A percentile compares a stretch with the other conserved stretches of the same genome.
phyloP scores from a whole-genome alignment of 371 early-diverging fungal species.

The Entomophthora muscae region DNA sequence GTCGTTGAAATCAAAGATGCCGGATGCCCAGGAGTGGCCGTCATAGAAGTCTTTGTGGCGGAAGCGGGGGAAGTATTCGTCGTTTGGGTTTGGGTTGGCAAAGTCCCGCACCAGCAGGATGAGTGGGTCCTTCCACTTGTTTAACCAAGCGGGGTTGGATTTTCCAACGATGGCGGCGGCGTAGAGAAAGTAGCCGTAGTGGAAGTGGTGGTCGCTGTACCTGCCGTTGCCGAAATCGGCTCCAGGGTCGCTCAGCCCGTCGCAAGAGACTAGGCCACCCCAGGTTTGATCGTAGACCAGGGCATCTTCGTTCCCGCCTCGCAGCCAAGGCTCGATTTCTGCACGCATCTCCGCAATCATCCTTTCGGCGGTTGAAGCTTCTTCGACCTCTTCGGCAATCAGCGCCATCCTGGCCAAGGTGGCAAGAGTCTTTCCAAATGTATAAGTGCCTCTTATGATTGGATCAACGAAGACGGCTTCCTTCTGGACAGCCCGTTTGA shows the following conservation, averaged over 20 bases:
- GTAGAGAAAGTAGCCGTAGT: too few species aligned
- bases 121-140: slow-evolving; percentile 18
- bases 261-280: not conserved
- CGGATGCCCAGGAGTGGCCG: slow-evolving; percentile 68
- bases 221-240: slow-evolving; percentile 33
- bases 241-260: slow-evolving; percentile 10
- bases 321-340: slow-evolving; percentile 29
- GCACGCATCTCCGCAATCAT: slow-evolving; percentile 25
- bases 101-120: slow-evolving; percentile 43
- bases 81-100: slow-evolving; percentile 31
- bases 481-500: slow-evolving; percentile 16
- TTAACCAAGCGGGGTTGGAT: slow-evolving; percentile 30
- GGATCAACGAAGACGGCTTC: slow-evolving; percentile 24
- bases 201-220: slow-evolving; percentile 54
- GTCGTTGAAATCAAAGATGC: slow-evolving; percentile 36
- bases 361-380: slow-evolving; percentile 15
- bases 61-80: slow-evolving; percentile 38
- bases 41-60: slow-evolving; percentile 62
- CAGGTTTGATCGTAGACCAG: slow-evolving; percentile 36
- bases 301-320: slow-evolving; percentile 28
- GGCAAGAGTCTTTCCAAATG: slow-evolving; percentile 53
- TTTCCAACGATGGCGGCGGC: slow-evolving; percentile 43
- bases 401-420: slow-evolving; percentile 40
- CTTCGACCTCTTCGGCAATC: slow-evolving; percentile 27
- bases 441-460: slow-evolving; percentile 34